Evolutionary conservation across 164 flowering plant genomes (phyloP), one percentile per base, ranked within the genome.

Genomic region (Piper betle): DNA sequence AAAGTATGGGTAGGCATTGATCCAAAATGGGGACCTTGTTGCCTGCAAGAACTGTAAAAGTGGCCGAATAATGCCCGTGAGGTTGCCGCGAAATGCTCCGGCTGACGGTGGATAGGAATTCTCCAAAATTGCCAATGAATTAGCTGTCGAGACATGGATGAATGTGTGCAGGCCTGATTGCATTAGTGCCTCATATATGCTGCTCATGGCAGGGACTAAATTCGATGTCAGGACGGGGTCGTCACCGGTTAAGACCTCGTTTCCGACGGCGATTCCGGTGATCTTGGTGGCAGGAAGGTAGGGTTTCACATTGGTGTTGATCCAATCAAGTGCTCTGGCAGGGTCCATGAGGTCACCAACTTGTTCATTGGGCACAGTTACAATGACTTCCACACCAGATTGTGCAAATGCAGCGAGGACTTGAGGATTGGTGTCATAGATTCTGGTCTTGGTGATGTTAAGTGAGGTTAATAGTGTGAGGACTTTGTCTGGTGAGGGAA

Each of bases 1-100:
- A 58, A 91, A 91, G 58, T 84, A 91, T 1, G 97, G 96, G 71
- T 92, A 92, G 0, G 95, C 96, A 70, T 92, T 92, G 70, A 92
- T 83, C 98, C 96, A 92, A 71, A 92, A 87, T 0, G 98, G 95
- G 8, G 88, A 19, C 37, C 75, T 74, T 0, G 96, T 87, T 60
- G n/a, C 68, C 0, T 72, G 53, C 65, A 92, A 66, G 66, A 92
- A 92, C 37, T 75, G 75, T 41, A 92, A 66, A 12, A 74, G 64
- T 16, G 85, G 86, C 1, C 66, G 54, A 81, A 92, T 83, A 12
- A 81, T 60, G 1, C 62, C 72, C 10, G 55, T 41, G 15, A 92
- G 66, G 37, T 89, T 85, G 19, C 57, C 8, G 20, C 64, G 64
- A 73, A 91, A 88, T 20, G 58, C 66, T 4, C n/a, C n/a, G n/a